phyloP scores from a whole-genome alignment of 805 yeast species.

The Nakazawaea anatomiae region DNA sequence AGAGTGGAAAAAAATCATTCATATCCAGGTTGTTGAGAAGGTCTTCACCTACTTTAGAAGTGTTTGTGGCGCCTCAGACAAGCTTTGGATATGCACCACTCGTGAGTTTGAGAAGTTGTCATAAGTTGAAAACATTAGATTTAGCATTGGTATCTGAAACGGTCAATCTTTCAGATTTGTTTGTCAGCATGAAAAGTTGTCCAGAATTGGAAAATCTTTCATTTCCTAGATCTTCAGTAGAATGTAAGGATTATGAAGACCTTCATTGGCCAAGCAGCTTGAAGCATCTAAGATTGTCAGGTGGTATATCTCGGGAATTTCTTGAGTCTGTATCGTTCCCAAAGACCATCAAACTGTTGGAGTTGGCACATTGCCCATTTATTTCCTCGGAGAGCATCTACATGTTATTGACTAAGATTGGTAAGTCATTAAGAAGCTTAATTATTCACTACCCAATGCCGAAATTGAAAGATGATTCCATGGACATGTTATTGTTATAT shows the following conservation, averaged over 20 bases:
- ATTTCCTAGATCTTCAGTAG: constrained; percentile 84
- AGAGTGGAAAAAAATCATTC: constrained; percentile 86
- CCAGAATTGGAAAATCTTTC: constrained; percentile 65
- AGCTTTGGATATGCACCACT: constrained; percentile 91
- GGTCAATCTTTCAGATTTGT: constrained; percentile 74
- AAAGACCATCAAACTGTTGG: constrained; percentile 57
- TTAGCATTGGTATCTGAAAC: constrained; percentile 86
- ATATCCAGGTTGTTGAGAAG: constrained; percentile 79
- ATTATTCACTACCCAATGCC: constrained; percentile 89
- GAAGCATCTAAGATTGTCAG: constrained; percentile 70
- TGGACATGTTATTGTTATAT: constrained; percentile 66
- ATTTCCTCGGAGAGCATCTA: constrained; percentile 62
- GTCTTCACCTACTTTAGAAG: constrained; percentile 57
- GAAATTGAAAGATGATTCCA: constrained; percentile 55
- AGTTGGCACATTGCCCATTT: constrained; percentile 84
- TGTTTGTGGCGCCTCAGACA: constrained; percentile 88
- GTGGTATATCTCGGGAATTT: constrained; percentile 84
- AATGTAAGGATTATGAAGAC: constrained; percentile 51
- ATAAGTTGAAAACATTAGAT: constrained; percentile 58
- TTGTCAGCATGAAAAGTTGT: constrained; percentile 62
- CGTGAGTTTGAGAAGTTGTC: constrained; percentile 72
- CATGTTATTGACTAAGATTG: constrained; percentile 55
- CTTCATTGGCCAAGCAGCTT: constrained; percentile 75
- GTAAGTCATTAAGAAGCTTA: constrained; percentile 55
- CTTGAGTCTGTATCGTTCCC: constrained; percentile 71